These are phyloP conservation scores for Thelephora ganbajun DNA, from an alignment of 768 basidiomycete species.

Conservation along the genomic window DNA sequence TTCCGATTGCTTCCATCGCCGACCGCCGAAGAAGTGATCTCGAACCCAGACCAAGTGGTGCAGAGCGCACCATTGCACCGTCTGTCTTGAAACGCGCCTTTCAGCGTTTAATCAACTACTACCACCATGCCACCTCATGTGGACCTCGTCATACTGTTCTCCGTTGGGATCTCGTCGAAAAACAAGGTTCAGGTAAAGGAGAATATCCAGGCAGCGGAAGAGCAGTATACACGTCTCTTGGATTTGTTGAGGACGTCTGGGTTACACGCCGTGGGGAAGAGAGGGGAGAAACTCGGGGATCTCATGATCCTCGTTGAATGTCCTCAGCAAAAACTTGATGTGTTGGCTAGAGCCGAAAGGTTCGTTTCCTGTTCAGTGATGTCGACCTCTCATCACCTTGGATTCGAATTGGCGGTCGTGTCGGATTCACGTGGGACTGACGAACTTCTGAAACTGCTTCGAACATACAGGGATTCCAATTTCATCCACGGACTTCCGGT, in stretches of 20 bases:
- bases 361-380: neutral
- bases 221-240: conserved; percentile 55
- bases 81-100: too few relatives aligned
- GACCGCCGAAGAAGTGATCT: too few relatives aligned
- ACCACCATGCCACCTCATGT: conserved; percentile 36
- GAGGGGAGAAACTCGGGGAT: conserved; percentile 66
- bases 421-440: neutral
- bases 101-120: too few relatives aligned
- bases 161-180: conserved; percentile 30
- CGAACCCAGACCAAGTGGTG: too few relatives aligned
- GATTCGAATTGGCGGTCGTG: neutral
- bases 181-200: conserved; percentile 51
- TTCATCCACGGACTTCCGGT: conserved; percentile 65
- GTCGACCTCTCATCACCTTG: neutral
- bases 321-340: conserved; percentile 41
- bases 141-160: conserved; percentile 65
- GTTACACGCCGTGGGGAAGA: conserved; percentile 56
- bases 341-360: conserved; percentile 65
- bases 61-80: too few relatives aligned
- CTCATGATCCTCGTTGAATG: conserved; percentile 67
- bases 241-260: conserved; percentile 46
- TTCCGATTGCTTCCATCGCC: too few relatives aligned
- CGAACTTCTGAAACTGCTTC: neutral
- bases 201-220: conserved; percentile 48
- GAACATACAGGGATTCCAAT: conserved; percentile 44